Conservation (phyloP, 805 yeast species). For the Blastobotrys terrestris region DNA sequence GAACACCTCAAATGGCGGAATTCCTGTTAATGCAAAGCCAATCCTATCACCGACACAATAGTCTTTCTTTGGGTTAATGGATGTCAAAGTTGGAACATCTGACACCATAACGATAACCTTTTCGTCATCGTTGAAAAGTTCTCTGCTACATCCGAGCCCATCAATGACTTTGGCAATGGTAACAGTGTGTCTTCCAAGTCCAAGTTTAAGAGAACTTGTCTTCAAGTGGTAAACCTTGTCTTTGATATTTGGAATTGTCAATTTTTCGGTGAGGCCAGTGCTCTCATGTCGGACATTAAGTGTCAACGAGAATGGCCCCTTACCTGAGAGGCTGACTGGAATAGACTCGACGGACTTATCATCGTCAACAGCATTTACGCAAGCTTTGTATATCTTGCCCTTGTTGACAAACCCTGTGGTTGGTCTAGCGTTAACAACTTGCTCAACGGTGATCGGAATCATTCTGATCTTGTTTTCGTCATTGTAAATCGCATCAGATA, state of each 20-base stretch:
- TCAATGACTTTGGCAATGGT: slow-evolving; percentile 56
- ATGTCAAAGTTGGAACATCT: slow-evolving; percentile 65
- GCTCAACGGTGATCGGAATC: slow-evolving; percentile 38
- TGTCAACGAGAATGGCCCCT: slow-evolving; percentile 54
- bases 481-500: slow-evolving; percentile 61
- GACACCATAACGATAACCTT: slow-evolving; percentile 55
- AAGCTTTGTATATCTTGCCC: slow-evolving; percentile 46
- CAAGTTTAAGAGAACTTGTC: slow-evolving; percentile 45
- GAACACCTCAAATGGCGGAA: slow-evolving; percentile 69
- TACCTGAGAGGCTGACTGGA: slow-evolving; percentile 50
- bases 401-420: slow-evolving; percentile 43
- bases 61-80: slow-evolving; percentile 38
- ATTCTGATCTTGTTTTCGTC: slow-evolving; percentile 31
- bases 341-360: slow-evolving; percentile 41
- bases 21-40: slow-evolving; percentile 66
- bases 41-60: slow-evolving; percentile 93
- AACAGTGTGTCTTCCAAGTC: slow-evolving; percentile 66
- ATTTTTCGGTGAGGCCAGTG: slow-evolving; percentile 45
- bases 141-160: slow-evolving; percentile 59
- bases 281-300: slow-evolving; percentile 56
- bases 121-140: slow-evolving; percentile 38
- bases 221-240: slow-evolving; percentile 34
- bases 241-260: slow-evolving; percentile 41
- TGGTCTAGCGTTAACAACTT: slow-evolving; percentile 60
- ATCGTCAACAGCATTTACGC: slow-evolving; percentile 34